Evolutionary conservation across 2,329 filamentous ascomycete genomes (phyloP), one percentile per base, ranked within the genome.

Genomic region (Fusarium sp.): DNA sequence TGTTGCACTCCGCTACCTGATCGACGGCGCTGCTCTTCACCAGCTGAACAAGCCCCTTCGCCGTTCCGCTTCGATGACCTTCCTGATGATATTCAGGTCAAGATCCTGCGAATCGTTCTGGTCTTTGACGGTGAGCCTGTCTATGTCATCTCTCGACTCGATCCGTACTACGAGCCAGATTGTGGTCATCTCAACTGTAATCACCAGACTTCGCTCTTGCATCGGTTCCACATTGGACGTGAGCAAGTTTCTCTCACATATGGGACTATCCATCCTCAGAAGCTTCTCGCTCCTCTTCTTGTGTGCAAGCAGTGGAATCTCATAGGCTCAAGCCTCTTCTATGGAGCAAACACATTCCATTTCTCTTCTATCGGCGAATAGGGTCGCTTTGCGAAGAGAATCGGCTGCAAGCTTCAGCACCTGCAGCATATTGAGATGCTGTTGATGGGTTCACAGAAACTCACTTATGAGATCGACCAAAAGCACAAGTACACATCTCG

Each of bases 361-460:
- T 86, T 86, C 67, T 84, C 82, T n/a, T 83, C 81, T n/a, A 72
- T 86, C 0, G 84, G 84, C 45, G 84, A 86, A 71, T 80, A 83
- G 70, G 80, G 80, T 52, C 79, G 82, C 43, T 86, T 86, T 66
- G 79, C 77, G 53, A 69, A 67, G 2, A 80, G 82, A 0, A 84
- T 84, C 22, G 77, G 79, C 2, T 68, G 75, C 5, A 78, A 81
- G 0, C 59, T 81, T 1, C 77, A 82, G n/a, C 75, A 83, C 0
- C 41, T 86, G 0, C 82, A 81, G 49, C 76, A 83, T 32, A 58
- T 86, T 1, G 82, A 84, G 61, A 41, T 86, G 0, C 69, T 83
- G 2, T 83, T 80, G 74, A 70, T 75, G 0, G 82, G 82, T 5
- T 79, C 75, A 4, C 80, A 80, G 37, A 56, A 56, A 1, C 62